Conservation (phyloP, 75 land plant species). For the Pseudotsuga menziesii region DNA sequence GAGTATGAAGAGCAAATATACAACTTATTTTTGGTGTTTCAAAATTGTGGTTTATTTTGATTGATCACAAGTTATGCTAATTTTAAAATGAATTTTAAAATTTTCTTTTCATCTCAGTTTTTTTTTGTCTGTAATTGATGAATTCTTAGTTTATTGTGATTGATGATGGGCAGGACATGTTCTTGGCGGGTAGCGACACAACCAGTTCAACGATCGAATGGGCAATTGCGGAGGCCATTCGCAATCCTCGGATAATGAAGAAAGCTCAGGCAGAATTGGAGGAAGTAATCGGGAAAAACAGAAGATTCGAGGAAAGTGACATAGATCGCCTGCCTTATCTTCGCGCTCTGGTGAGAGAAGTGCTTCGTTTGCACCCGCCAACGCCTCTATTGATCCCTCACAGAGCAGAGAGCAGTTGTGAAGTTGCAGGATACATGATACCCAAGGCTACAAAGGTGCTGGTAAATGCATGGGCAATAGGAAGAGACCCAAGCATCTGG, state of each 20-base stretch:
- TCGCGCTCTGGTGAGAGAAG: conserved; percentile 24
- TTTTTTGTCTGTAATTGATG: no score
- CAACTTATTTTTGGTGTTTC: no score
- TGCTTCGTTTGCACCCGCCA: conserved; percentile 25
- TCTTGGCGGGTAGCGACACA: conserved; percentile 5
- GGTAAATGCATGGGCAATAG: conserved; percentile 17
- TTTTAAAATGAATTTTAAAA: no score
- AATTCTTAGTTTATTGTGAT: no score
- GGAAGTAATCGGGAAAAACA: neutral
- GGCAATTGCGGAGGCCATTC: conserved; percentile 22
- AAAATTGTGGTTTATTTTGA: no score
- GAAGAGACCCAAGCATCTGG: conserved; percentile 13
- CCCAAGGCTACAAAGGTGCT: neutral
- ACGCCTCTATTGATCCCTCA: conserved; percentile 13
- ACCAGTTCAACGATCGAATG: conserved; percentile 6
- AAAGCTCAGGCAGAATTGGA: conserved; percentile 2
- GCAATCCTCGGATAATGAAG: conserved; percentile 14
- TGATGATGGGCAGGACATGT: neutral
- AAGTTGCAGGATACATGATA: conserved; percentile 8
- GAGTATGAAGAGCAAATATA: no score
- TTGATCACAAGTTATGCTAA: no score
- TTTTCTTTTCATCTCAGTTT: no score
- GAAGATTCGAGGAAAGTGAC: conserved; percentile 19
- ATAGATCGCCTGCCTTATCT: conserved; percentile 13
- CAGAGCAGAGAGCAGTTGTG: neutral